Evolutionary conservation across 345 rosid genomes (phyloP), one percentile per base, ranked within the genome.

Genomic region (Melaleuca quinquenervia): DNA sequence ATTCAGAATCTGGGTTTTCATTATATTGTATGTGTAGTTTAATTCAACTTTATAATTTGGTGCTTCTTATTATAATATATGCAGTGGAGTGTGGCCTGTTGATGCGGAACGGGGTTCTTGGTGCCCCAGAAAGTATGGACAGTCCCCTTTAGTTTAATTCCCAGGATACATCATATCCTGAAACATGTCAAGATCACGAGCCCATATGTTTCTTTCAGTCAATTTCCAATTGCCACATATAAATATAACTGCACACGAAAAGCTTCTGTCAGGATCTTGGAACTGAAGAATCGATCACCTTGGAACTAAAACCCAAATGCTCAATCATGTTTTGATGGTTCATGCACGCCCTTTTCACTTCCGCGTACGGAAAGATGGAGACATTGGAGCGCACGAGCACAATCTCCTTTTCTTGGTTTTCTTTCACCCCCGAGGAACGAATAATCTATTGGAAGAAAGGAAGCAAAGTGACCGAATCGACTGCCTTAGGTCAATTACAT

Each of bases 91-190:
- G 13, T n/a, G 82, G 86, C 60, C 45, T 85, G 49, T 52, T 51
- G 83, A 85, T 74, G 50, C 75, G 82, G 52, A 83, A 83, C 62
- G 32, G 36, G 85, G 86, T 78, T 62, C 85, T 54, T 85, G 85
- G 87, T 92, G 95, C 93, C 89, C 86, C 87, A 87, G 84, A 89
- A 93, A 91, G 93, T 86, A 86, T 85, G 86, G 92, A 89, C 95
- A 92, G 83, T 82, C 53, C 52, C 70, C 78, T 70, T 36, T 70
- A 70, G 78, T 70, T 70, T 70, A 70, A 70, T 70, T 16, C 78
- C 78, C 24, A 18, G 78, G 78, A 70, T 18, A 70, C 78, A 70
- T 70, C 78, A 36, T 18, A 16, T 32, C 78, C 78, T 4, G 48
- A 18, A 32, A 70, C 78, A 70, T 32, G 78, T 70, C 70, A 24